Percentiles rank a stretch among this genome's conserved stretches.
Conservation (phyloP, 129 eudicot species). For the Pittosporum tobira region DNA sequence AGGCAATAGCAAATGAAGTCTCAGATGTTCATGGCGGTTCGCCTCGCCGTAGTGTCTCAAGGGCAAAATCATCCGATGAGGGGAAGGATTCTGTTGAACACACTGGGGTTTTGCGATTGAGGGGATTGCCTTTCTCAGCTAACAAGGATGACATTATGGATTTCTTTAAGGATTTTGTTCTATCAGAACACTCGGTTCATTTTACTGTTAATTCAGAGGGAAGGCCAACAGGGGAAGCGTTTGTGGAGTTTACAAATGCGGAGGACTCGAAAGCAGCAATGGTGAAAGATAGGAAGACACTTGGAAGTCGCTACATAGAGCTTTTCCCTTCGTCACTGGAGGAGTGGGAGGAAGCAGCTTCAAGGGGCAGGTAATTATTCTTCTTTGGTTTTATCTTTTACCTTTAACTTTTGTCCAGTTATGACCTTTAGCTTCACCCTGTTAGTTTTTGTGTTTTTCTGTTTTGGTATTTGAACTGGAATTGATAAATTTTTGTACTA, state of each 20-base stretch:
- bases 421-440: neutral
- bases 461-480: neutral
- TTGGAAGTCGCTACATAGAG: slow-evolving; percentile 84
- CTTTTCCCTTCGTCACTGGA: slow-evolving; percentile 71
- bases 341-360: slow-evolving; percentile 77
- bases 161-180: slow-evolving; percentile 61
- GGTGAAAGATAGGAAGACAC: slow-evolving; percentile 76
- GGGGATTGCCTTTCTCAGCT: slow-evolving; percentile 84
- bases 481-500: neutral
- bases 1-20: slow-evolving; percentile 67
- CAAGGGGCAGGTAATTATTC: slow-evolving; percentile 60
- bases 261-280: slow-evolving; percentile 89
- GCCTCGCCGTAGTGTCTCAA: slow-evolving; percentile 39
- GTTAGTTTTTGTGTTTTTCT: neutral
- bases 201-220: slow-evolving; percentile 67
- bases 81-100: slow-evolving; percentile 57
- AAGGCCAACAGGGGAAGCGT: slow-evolving; percentile 86
- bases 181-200: slow-evolving; percentile 60
- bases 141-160: slow-evolving; percentile 61
- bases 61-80: slow-evolving; percentile 50
- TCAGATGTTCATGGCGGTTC: slow-evolving; percentile 62
- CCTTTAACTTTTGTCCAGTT: neutral
- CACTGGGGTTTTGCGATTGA: slow-evolving; percentile 66
- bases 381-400: neutral
- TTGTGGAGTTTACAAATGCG: slow-evolving; percentile 75